phyloP scores from a whole-genome alignment of 257 asterid species.

The Oldenlandia corymbosa region DNA sequence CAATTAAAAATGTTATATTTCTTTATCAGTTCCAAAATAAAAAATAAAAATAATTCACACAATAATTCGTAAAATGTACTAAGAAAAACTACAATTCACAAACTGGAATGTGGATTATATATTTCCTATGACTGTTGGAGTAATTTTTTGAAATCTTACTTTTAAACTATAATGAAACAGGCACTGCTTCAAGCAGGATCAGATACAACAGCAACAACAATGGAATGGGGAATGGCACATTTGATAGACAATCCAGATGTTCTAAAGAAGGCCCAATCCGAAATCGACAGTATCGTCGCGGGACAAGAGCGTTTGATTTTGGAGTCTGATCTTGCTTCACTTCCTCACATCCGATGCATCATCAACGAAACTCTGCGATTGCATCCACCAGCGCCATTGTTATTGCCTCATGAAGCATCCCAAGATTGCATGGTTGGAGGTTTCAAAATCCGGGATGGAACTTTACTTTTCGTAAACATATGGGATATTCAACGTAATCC shows the following conservation, averaged over 20 bases:
- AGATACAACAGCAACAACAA: conserved; percentile 26
- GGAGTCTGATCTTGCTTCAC: conserved; percentile 29
- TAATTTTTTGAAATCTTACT: no score
- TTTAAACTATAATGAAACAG: conserved; percentile 11
- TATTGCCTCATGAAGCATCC: conserved; percentile 57
- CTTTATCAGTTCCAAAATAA: no score
- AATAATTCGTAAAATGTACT: no score
- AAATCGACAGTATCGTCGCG: conserved; percentile 21
- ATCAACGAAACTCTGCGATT: conserved; percentile 57
- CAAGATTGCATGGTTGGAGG: conserved; percentile 54
- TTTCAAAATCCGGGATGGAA: conserved; percentile 38
- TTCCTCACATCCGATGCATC: conserved; percentile 47
- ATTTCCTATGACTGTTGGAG: no score
- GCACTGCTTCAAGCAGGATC: conserved; percentile 38
- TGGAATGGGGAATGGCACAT: conserved; percentile 33
- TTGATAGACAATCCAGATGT: conserved; percentile 22
- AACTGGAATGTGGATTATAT: no score
- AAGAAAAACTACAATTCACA: no score
- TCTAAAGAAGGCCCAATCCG: conserved; percentile 26
- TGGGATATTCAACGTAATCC: conserved; percentile 71
- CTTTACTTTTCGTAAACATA: conserved; percentile 46
- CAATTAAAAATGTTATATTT: no score
- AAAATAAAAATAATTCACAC: no score
- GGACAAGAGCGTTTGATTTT: conserved; percentile 22
- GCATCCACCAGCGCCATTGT: conserved; percentile 50